Evolutionary conservation across 2,329 filamentous ascomycete species (phyloP), one percentile per base, ranked within the genome.

Genomic region (Colletotrichum caudatum): DNA sequence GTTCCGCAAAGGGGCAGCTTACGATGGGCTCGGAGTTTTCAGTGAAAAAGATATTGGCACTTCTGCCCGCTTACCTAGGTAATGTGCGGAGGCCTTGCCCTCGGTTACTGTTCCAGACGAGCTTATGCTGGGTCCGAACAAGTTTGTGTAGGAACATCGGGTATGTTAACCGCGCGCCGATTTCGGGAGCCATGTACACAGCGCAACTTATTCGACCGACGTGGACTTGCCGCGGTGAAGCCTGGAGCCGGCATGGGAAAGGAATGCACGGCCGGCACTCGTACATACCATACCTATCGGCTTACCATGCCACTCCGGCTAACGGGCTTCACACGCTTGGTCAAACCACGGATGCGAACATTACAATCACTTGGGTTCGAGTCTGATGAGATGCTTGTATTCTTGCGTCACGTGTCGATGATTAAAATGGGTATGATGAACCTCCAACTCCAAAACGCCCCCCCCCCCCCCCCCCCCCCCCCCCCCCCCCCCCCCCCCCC

Each of bases 371-470:
- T 54, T 7, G 8, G 20, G 8, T 4, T 16, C 16, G 29, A n/a
- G 12, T 26, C 20, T 37, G 18, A 37, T 12, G 29, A 63, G 9
- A 39, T 63, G n/a, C 46, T 64, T 64, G 12, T 46, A 35, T 56
- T 41, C 11, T 23, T 46, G 35, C 33, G 35, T 41, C 23, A 29
- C 18, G 26, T 3, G 12, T 64, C 14, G 26, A 64, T 56, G 26
- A 56, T 56, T 9, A 14, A 20, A 46, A 64, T 64, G 61, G 61
- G 61, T 64, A 64, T 64, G 50, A 26, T 53, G 26, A 44, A 54
- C 61, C 61, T 64, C 61, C 37, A 46, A 64, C 61, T 56, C 61
- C 61, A 56, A 18, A 64, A 56, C 50, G 50, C 61, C 61, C 11
- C 46, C 8, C 61, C 50, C 20, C 44, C 20, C 61, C 61, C 18